Conservation (phyloP, 2,329 filamentous ascomycete species). For the Fusarium domesticum region DNA sequence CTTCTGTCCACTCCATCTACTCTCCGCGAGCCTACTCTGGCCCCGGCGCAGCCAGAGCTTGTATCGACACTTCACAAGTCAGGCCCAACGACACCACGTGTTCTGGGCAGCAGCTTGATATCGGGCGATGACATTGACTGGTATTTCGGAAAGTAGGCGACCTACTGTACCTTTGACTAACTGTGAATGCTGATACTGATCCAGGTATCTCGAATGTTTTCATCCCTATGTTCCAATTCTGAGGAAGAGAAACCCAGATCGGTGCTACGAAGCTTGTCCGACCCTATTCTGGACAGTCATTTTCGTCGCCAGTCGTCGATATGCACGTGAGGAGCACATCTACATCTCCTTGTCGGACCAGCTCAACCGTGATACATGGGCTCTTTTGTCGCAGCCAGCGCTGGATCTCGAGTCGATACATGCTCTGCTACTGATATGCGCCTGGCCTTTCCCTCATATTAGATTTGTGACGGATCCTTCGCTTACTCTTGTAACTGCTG, state of each 20-base stretch:
- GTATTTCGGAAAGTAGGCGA: conserved; percentile 50
- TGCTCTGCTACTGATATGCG: conserved; percentile 48
- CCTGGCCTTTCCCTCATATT: conserved; percentile 51
- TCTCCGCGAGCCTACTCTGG: conserved; percentile 4
- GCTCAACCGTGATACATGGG: conserved; percentile 46
- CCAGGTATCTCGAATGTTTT: conserved; percentile 50
- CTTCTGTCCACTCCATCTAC: conserved; percentile 8
- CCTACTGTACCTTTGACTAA: conserved; percentile 3
- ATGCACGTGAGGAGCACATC: conserved; percentile 42
- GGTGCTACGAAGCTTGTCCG: conserved; percentile 46
- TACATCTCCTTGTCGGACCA: conserved; percentile 47
- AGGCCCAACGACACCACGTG: conserved; percentile 39
- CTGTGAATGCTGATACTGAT: neutral
- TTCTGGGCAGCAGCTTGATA: conserved; percentile 47
- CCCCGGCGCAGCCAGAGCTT: conserved; percentile 5
- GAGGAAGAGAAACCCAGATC: conserved; percentile 48
- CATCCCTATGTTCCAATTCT: conserved; percentile 53
- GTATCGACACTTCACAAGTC: conserved; percentile 17
- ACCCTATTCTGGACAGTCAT: conserved; percentile 56
- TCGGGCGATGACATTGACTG: conserved; percentile 53
- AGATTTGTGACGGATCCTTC: conserved; percentile 52
- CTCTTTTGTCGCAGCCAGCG: conserved; percentile 41
- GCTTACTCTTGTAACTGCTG: conserved; percentile 44
- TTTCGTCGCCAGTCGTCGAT: conserved; percentile 48
- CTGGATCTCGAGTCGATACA: conserved; percentile 49